A percentile compares a stretch with the other conserved stretches of the same genome.
Evolutionary conservation across 2,329 filamentous ascomycete species (phyloP).

Genomic region (Epichloe sibirici): DNA sequence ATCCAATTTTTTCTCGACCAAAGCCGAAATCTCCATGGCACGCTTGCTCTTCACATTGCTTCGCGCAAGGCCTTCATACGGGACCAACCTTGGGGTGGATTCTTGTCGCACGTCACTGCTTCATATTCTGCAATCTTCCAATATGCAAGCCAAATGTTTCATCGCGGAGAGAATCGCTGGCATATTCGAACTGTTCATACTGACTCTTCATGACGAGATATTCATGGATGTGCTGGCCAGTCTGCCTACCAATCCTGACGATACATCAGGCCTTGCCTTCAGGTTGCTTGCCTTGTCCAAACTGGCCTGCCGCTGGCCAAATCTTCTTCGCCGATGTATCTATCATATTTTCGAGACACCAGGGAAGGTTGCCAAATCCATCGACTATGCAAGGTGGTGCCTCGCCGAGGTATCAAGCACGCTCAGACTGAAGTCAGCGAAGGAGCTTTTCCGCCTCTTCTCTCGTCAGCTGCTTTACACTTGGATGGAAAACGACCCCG

Average conservation of each 20-base stretch:
- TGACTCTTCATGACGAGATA: slow-evolving; percentile 71
- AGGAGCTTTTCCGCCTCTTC: slow-evolving; percentile 70
- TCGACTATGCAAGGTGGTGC: slow-evolving; percentile 60
- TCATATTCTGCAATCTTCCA: slow-evolving; percentile 52
- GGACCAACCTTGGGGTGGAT: slow-evolving; percentile 43
- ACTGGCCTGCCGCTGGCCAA: slow-evolving; percentile 74
- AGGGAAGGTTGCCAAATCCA: slow-evolving; percentile 53
- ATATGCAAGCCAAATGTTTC: slow-evolving; percentile 62
- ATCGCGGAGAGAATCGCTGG: slow-evolving; percentile 57
- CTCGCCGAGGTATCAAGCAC: slow-evolving; percentile 52
- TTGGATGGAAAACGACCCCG: slow-evolving; percentile 59
- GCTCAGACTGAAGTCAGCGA: slow-evolving; percentile 52
- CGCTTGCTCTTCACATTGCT: slow-evolving; percentile 60
- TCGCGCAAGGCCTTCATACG: slow-evolving; percentile 54
- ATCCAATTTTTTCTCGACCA: slow-evolving; percentile 58
- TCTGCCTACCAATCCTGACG: slow-evolving; percentile 60
- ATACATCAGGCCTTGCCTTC: slow-evolving; percentile 73
- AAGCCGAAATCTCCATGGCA: slow-evolving; percentile 54
- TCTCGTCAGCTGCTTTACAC: slow-evolving; percentile 82
- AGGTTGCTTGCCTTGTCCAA: slow-evolving; percentile 65
- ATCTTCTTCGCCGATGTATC: slow-evolving; percentile 71
- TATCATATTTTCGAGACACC: slow-evolving; percentile 93
- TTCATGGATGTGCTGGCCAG: slow-evolving; percentile 73
- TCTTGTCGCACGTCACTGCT: slow-evolving; percentile 60
- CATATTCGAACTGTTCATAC: slow-evolving; percentile 71